phyloP scores from a whole-genome alignment of 371 early-diverging fungal species.

The Mucor circinelloides region DNA sequence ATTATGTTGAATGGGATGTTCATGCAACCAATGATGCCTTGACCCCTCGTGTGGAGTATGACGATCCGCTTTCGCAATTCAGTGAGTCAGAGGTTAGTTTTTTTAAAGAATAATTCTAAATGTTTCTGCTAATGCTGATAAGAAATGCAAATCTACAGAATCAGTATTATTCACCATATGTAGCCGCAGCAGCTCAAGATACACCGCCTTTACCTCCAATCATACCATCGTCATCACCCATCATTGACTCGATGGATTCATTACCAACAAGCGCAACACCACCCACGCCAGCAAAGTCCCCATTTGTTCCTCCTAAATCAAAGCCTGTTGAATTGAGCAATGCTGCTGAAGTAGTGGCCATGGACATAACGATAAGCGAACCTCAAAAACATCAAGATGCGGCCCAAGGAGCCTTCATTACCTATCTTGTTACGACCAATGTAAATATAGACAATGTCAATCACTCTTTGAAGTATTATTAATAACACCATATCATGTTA shows the following conservation, averaged over 20 bases:
- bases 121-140: background rate
- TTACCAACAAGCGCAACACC: conserved; percentile 1
- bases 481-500: background rate
- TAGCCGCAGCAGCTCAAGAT: background rate
- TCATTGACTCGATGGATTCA: conserved; percentile 6
- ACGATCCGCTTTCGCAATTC: conserved; percentile 36
- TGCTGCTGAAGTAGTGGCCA: conserved; percentile 15
- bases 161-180: background rate
- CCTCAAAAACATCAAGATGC: conserved; percentile 89
- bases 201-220: conserved; percentile 9
- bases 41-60: conserved; percentile 28
- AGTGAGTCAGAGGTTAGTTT: conserved; percentile 19
- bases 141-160: background rate
- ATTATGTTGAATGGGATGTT: conserved; percentile 42
- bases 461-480: no score
- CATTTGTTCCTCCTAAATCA: conserved; percentile 15
- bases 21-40: conserved; percentile 37
- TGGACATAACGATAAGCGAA: conserved; percentile 67
- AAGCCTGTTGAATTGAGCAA: background rate
- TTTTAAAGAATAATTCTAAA: background rate
- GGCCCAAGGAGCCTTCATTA: conserved; percentile 72
- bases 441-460: conserved; percentile 25
- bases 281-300: background rate
- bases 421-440: conserved; percentile 81
- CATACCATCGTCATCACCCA: conserved; percentile 13